Conservation (phyloP, 2,329 filamentous ascomycete genomes). For the Rutstroemia sp. region DNA sequence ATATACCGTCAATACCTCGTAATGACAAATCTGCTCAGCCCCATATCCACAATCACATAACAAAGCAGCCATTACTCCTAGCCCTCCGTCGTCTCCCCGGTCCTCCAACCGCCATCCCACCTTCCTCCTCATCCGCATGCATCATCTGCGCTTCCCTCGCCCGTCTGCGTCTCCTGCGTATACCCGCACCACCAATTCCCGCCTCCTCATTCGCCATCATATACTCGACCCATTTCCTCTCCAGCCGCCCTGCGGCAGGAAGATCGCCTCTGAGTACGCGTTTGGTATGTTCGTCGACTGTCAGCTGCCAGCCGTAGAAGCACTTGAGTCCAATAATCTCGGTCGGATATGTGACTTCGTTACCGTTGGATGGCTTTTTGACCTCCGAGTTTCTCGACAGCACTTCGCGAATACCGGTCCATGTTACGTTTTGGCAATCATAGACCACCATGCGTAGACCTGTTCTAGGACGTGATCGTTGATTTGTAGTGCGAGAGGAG, state of each 20-base stretch:
- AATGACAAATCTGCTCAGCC: too few species aligned
- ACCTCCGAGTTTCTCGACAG: conserved; percentile 77
- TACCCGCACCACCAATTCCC: conserved; percentile 56
- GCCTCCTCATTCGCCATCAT: conserved; percentile 91
- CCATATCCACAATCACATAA: conserved; percentile 40
- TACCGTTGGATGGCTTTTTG: conserved; percentile 37
- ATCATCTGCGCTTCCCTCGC: conserved; percentile 75
- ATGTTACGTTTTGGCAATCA: conserved; percentile 87
- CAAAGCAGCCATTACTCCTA: conserved; percentile 53
- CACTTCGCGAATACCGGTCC: conserved; percentile 84
- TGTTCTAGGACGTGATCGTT: conserved; percentile 21
- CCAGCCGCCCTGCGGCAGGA: conserved; percentile 65
- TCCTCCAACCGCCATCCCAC: conserved; percentile 39
- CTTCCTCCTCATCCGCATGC: conserved; percentile 75
- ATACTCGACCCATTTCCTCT: conserved; percentile 87
- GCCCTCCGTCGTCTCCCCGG: conserved; percentile 48
- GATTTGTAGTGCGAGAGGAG: conserved; percentile 31
- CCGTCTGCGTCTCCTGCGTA: conserved; percentile 63
- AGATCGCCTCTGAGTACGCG: conserved; percentile 74
- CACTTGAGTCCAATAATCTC: conserved; percentile 85
- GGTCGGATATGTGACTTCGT: conserved; percentile 47
- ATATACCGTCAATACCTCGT: background rate
- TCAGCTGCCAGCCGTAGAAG: conserved; percentile 93
- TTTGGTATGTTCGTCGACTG: conserved; percentile 87
- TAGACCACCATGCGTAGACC: conserved; percentile 77